Conservation (phyloP, 1,284 basidiomycete genomes). For the Cutaneotrichosporon sp. region DNA sequence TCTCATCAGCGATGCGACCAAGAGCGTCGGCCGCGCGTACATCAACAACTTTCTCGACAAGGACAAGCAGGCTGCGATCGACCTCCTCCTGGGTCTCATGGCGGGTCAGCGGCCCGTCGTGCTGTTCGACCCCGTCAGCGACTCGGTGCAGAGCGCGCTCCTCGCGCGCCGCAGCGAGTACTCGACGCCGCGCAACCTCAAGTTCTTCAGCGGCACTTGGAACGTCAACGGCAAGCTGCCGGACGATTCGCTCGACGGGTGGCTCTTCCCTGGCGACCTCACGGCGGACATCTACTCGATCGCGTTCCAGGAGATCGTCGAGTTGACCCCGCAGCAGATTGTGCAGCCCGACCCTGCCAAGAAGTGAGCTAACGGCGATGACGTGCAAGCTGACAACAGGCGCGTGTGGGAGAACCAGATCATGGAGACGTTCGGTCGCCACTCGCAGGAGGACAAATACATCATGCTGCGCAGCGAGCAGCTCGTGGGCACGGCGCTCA, state of each 20-base stretch:
- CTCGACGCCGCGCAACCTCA: slow-evolving; percentile 71
- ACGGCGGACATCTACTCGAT: slow-evolving; percentile 90
- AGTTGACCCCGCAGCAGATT: slow-evolving; percentile 94
- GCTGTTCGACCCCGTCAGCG: slow-evolving; percentile 92
- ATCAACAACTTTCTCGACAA: slow-evolving; percentile 99
- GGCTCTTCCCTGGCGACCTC: slow-evolving; percentile 71
- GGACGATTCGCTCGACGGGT: slow-evolving; percentile 79
- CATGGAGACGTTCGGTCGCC: slow-evolving; percentile 70
- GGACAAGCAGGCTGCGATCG: slow-evolving; percentile 90
- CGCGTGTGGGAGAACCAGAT: slow-evolving; percentile 84
- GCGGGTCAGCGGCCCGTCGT: slow-evolving; percentile 82
- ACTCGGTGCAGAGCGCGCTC: slow-evolving; percentile 73
- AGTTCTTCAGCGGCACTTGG: slow-evolving; percentile 88
- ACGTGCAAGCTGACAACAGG: slow-evolving; percentile 53
- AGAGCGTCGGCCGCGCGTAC: slow-evolving; percentile 87
- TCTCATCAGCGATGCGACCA: slow-evolving; percentile 91
- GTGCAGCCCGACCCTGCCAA: slow-evolving; percentile 95
- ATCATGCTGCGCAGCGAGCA: slow-evolving; percentile 86
- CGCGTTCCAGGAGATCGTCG: slow-evolving; percentile 97
- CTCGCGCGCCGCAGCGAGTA: slow-evolving; percentile 76
- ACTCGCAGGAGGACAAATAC: slow-evolving; percentile 70
- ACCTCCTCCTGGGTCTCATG: slow-evolving; percentile 92
- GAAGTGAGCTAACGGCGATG: slow-evolving; percentile 63
- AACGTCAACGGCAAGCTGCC: slow-evolving; percentile 88
- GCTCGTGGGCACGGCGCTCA: slow-evolving; percentile 91